A percentile compares a stretch with the other conserved stretches of the same genome.
These are phyloP conservation scores for Daedaleopsis nitida DNA, from an alignment of 768 basidiomycete genomes.

Conservation along the genomic window DNA sequence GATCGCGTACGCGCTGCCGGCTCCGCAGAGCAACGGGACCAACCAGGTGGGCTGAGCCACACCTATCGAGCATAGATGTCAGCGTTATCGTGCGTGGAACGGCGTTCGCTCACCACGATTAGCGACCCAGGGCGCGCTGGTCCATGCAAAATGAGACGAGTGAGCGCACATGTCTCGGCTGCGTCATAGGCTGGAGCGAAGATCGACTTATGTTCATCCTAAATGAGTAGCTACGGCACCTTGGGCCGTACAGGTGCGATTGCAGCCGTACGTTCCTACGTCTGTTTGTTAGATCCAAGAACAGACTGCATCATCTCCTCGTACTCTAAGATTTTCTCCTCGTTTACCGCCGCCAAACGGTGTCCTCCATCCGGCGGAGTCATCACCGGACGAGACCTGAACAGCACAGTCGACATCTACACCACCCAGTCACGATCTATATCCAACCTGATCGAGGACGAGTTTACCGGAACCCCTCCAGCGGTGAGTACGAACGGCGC, in stretches of 20 bases:
- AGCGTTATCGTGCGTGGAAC: background rate
- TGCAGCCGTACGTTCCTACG: background rate
- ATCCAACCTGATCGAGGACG: background rate
- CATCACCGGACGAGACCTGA: too few relatives aligned
- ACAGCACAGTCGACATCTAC: background rate
- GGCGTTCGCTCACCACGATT: background rate
- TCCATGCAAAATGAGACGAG: slow-evolving; percentile 45
- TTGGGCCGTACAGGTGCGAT: background rate
- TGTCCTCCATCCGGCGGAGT: too few relatives aligned
- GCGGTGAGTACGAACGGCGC: too few relatives aligned
- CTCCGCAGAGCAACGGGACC: too few relatives aligned
- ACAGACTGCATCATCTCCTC: background rate
- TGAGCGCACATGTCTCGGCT: slow-evolving; percentile 28
- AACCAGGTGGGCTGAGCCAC: too few relatives aligned
- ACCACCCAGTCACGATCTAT: background rate
- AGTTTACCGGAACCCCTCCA: background rate
- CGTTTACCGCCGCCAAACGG: background rate
- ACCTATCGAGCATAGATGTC: background rate
- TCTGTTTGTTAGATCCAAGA: background rate
- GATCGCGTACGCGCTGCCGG: too few relatives aligned
- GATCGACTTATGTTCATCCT: background rate
- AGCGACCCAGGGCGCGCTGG: background rate
- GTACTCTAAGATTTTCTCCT: background rate
- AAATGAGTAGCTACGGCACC: background rate
- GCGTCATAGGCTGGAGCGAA: background rate